Evolutionary conservation across 73 alveolate genomes (phyloP).

Genomic region (Paramecium tetraurelia): DNA sequence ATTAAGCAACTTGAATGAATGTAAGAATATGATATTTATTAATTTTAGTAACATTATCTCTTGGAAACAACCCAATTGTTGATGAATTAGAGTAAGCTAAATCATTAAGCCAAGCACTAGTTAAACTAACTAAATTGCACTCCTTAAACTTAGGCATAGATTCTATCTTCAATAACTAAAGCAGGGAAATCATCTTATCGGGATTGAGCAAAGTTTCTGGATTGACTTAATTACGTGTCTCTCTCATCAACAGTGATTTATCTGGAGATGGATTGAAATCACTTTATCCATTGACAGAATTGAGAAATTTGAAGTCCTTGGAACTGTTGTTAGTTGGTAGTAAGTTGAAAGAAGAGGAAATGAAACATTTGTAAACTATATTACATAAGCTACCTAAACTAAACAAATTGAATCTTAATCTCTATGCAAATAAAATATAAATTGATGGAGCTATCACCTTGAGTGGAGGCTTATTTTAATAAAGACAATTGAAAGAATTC

Average conservation of each 20-base stretch:
- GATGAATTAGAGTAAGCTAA: background rate
- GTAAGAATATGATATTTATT: background rate
- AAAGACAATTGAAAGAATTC: slow-evolving; percentile 38
- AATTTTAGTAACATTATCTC: background rate
- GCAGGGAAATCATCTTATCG: background rate
- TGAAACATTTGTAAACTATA: background rate
- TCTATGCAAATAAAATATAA: background rate
- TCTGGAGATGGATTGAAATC: slow-evolving; percentile 35
- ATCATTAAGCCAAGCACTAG: background rate
- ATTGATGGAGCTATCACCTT: slow-evolving; percentile 55
- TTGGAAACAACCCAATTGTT: slow-evolving; percentile 9
- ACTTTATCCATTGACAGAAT: slow-evolving; percentile 8
- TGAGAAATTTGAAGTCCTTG: background rate
- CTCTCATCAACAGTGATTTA: background rate
- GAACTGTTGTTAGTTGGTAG: background rate
- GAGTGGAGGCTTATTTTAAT: slow-evolving; percentile 47
- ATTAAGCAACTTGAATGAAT: background rate
- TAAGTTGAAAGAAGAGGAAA: background rate
- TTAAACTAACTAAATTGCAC: background rate
- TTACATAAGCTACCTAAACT: background rate
- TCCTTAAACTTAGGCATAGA: background rate
- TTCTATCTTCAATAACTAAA: background rate
- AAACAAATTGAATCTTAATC: background rate
- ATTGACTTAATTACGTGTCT: background rate
- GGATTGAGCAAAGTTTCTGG: background rate